Evolutionary conservation across 2,329 filamentous ascomycete genomes (phyloP).

Genomic region (Cladosporium oxysporum): DNA sequence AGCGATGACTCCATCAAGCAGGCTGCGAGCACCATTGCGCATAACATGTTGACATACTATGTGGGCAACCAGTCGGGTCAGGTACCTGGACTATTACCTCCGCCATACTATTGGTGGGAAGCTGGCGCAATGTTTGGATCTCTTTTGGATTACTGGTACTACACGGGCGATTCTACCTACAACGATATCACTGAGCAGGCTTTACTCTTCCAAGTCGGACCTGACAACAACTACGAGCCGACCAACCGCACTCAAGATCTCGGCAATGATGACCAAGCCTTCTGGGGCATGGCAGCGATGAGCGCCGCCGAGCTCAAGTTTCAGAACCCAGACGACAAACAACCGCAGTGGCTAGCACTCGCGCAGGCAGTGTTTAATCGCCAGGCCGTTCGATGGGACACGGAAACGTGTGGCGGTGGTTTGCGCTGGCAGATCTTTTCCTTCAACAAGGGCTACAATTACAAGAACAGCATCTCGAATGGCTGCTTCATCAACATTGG

Average conservation of each 20-base stretch:
- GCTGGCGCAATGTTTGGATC: constrained; percentile 63
- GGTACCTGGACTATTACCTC: constrained; percentile 58
- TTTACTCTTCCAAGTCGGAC: constrained; percentile 60
- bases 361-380: constrained; percentile 46
- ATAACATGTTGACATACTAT: constrained; percentile 56
- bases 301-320: constrained; percentile 56
- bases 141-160: constrained; percentile 69
- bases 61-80: constrained; percentile 54
- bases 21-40: constrained; percentile 47
- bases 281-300: constrained; percentile 60
- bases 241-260: constrained; percentile 40
- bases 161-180: constrained; percentile 65
- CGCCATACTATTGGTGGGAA: constrained; percentile 72
- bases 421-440: constrained; percentile 43
- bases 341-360: constrained; percentile 48
- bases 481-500: constrained; percentile 55
- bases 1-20: constrained; percentile 44
- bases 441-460: constrained; percentile 53
- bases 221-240: constrained; percentile 61
- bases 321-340: constrained; percentile 41
- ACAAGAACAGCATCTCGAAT: constrained; percentile 55
- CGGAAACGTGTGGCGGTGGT: constrained; percentile 39
- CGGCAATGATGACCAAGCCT: constrained; percentile 58
- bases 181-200: constrained; percentile 60
- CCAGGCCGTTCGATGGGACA: constrained; percentile 42